Base-by-base conservation (phyloP, 495 filamentous ascomycete species). In the Platismatia glauca region DNA sequence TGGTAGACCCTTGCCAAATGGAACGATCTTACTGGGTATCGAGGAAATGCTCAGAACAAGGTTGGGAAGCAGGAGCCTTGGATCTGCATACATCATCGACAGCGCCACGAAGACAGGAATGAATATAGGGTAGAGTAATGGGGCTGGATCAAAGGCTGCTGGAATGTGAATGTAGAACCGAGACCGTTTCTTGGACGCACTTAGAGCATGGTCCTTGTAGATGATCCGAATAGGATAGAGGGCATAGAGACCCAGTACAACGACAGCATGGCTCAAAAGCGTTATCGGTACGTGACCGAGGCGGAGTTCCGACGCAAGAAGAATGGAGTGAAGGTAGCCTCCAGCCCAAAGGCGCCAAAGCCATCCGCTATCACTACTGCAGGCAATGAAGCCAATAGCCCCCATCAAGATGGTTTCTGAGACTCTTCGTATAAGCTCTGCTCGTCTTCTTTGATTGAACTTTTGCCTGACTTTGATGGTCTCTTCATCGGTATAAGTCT, bases 71-170 rank as follows among this genome's bases (percentile, higher is more conserved):
- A 97, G 69, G 34, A 84, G 72, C 13, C 76, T 76, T 29, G 79
- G 67, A 38, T 77, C 77, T 55, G 79, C 75, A 27, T 81, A 77
- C 33, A 84, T 80, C n/a, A 96, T 78, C 20, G 91, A 87, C 7
- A 94, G 72, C 6, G 94, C 86, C 41, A 95, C 86, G 24, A 90
- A 78, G 11, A 94, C 68, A 3, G 94, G 90, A 11, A 96, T 78
- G 0, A 87, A 66, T 1, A 86, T 77, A 3, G 94, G 95, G 68
- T 97, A 98, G 24, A 98, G 77, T 12, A 97, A 75, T 8, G 94
- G 90, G 20, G 94, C 94, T 3, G 91, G 94, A 69, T 98, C 94
- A 71, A 97, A 96, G 33, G 81, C 77, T 16, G 84, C 70, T 1
- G 90, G 89, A 22, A 95, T 76, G 53, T 77, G 72, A 82, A 69